Conservation (phyloP, 1,284 basidiomycete genomes). For the Salmacisia buchloeana region DNA sequence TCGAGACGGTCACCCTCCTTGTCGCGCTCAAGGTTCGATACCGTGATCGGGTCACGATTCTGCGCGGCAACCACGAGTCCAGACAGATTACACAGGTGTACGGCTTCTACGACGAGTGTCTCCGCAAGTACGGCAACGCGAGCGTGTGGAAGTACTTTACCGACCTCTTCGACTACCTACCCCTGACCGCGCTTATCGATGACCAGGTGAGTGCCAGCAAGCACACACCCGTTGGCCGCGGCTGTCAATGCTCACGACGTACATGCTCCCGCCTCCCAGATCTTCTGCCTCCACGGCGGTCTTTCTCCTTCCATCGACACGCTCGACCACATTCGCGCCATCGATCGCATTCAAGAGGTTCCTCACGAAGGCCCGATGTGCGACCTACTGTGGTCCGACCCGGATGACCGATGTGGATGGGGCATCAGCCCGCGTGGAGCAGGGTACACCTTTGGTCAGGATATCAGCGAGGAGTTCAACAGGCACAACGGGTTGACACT, state of each 20-base stretch:
- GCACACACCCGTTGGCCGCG: neutral
- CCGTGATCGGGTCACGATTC: slow-evolving; percentile 94
- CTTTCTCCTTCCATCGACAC: slow-evolving; percentile 98
- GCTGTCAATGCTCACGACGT: neutral
- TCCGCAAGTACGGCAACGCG: slow-evolving; percentile 98
- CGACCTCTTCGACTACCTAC: slow-evolving; percentile 96
- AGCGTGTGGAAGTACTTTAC: slow-evolving; percentile 99
- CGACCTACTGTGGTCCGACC: slow-evolving; percentile 97
- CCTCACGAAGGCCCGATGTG: slow-evolving; percentile 99
- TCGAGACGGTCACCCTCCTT: slow-evolving; percentile 97
- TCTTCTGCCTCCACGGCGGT: slow-evolving; percentile 98
- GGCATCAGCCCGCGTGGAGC: slow-evolving; percentile 98
- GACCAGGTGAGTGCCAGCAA: slow-evolving; percentile 79
- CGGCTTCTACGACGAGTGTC: slow-evolving; percentile 98
- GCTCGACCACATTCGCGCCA: slow-evolving; percentile 94
- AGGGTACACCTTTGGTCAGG: slow-evolving; percentile 98
- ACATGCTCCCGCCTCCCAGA: slow-evolving; percentile 59
- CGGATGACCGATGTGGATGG: slow-evolving; percentile 98
- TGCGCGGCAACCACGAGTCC: slow-evolving; percentile 97
- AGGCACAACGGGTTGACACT: slow-evolving; percentile 98
- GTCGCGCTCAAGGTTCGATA: slow-evolving; percentile 97
- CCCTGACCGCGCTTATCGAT: slow-evolving; percentile 93
- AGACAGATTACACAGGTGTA: slow-evolving; percentile 99
- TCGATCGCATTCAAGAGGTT: slow-evolving; percentile 97
- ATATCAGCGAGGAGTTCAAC: slow-evolving; percentile 96